Evolutionary conservation across 2,329 filamentous ascomycete species (phyloP), one percentile per base, ranked within the genome.

Genomic region (Hawksworthiomyces lignivorus): DNA sequence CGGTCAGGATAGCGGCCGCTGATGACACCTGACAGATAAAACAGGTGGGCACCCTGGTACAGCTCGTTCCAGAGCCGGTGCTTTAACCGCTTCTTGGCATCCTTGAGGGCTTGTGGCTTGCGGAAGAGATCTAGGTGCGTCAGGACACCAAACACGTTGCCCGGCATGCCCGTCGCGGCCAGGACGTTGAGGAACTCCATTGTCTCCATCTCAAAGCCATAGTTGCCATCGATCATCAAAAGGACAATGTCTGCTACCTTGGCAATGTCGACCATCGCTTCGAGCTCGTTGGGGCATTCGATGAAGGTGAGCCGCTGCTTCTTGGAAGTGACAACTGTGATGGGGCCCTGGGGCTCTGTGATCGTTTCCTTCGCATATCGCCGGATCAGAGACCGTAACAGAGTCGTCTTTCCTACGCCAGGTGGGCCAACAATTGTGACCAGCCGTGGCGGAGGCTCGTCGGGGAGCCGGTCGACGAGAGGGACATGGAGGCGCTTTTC

Each of bases 191-290:
- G 69, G 48, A 98, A 98, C 64, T 98, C 92, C 92, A 98, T 98
- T 0, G 92, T 98, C 72, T 98, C 92, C 92, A 98, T 98, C 66
- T 98, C 92, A 58, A 98, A 98, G 12, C 92, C 94, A 56, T 85
- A 98, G 65, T 97, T 97, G 43, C 92, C 94, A 59, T 98, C 92
- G 54, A 98, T 98, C 86, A 98, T 92, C 43, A 98, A 75, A 37
- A 98, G 73, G 6, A 97, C 87, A 55, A 98, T 96, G 61, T 98
- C 92, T 15, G 94, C 92, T 32, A 98, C 86, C 65, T 98, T 98
- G 46, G 92, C 87, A 43, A 96, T 76, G 62, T 98, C 92, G 50
- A 98, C 89, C 87, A 97, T 96, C 51, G 86, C 84, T 48, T 94
- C 89, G 41, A 98, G 77, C 54, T 92, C 88, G 58, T 97, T 90